Base-by-base conservation (phyloP, 1,139 yeast species). In the Kazachstania sp. region DNA sequence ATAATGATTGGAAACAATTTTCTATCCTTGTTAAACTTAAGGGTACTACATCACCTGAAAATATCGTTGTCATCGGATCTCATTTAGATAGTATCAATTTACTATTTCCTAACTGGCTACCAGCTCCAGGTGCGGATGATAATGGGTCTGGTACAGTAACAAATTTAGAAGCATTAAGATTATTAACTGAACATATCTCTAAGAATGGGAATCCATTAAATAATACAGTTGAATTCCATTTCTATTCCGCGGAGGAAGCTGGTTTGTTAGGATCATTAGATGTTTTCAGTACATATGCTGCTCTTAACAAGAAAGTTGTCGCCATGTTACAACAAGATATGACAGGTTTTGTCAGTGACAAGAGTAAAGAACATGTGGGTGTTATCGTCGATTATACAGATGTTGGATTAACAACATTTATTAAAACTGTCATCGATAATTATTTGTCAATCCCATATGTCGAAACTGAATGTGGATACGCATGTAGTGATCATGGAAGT, bases 121-220 rank as follows among this genome's bases (percentile, higher is more conserved):
- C 78, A 41, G 88, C 97, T 0, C 97, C 97, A 1, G 98, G 97
- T 5, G 97, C 96, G 3, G 97, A 90, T 64, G 98, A 90, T 60
- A 87, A 90, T 64, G 95, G 95, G 1, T 80, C 92, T 3, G 97
- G 97, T 8, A 82, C 90, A 3, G 81, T 83, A 7, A 84, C 95
- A 3, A 75, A 77, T 39, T 68, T 87, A 48, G 95, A 88, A 63
- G 80, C 88, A 0, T 74, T 88, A 58, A 75, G 94, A 51, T 66
- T 85, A 11, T 67, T 85, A 39, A 66, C 76, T 16, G 71, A 68
- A 20, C 51, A 56, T 29, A 45, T 56, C 15, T 34, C 51, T 7
- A 45, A 47, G 4, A 45, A 48, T 8, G 56, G 54, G 11, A 47
- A 52, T 3, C 23, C 38, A 6, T 38, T 51, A 16, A 69, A 74